A percentile compares a stretch with the other conserved stretches of the same genome.
Evolutionary conservation across 2,329 filamentous ascomycete species (phyloP).

Genomic region (Claviceps sp.): DNA sequence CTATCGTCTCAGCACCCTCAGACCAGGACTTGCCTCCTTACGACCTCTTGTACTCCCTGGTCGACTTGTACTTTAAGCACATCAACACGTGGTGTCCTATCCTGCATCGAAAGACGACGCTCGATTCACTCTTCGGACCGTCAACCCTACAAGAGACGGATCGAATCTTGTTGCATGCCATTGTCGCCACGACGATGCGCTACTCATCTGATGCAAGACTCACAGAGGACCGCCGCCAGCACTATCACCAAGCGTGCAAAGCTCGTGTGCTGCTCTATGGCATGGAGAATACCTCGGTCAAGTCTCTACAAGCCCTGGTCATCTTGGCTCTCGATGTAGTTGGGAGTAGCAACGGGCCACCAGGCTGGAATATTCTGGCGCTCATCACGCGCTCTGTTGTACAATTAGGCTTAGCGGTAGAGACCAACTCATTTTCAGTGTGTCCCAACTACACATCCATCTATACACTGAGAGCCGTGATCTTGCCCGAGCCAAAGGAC

Average conservation of each 20-base stretch:
- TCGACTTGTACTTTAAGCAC: constrained; percentile 67
- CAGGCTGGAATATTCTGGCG: constrained; percentile 84
- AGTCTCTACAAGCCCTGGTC: constrained; percentile 73
- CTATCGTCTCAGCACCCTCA: constrained; percentile 6
- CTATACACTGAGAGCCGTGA: constrained; percentile 75
- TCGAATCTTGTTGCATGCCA: constrained; percentile 70
- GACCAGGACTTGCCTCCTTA: constrained; percentile 63
- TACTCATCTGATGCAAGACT: constrained; percentile 69
- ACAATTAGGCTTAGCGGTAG: constrained; percentile 73
- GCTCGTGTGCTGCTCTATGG: constrained; percentile 78
- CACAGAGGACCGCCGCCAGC: constrained; percentile 56
- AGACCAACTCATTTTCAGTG: constrained; percentile 65
- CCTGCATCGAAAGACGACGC: constrained; percentile 67
- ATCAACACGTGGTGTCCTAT: constrained; percentile 82
- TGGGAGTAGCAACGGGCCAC: constrained; percentile 77
- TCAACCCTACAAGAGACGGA: constrained; percentile 68
- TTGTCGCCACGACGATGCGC: constrained; percentile 75
- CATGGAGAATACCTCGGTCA: constrained; percentile 80
- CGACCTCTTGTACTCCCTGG: constrained; percentile 57
- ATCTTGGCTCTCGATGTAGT: constrained; percentile 77
- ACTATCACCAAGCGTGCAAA: constrained; percentile 72
- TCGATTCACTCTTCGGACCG: constrained; percentile 71
- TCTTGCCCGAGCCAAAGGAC: constrained; percentile 67
- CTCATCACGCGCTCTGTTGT: constrained; percentile 81
- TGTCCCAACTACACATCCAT: constrained; percentile 74